These are phyloP conservation scores for Inonotus hispidus DNA, from an alignment of 1,284 basidiomycete species.

Conservation along the genomic window DNA sequence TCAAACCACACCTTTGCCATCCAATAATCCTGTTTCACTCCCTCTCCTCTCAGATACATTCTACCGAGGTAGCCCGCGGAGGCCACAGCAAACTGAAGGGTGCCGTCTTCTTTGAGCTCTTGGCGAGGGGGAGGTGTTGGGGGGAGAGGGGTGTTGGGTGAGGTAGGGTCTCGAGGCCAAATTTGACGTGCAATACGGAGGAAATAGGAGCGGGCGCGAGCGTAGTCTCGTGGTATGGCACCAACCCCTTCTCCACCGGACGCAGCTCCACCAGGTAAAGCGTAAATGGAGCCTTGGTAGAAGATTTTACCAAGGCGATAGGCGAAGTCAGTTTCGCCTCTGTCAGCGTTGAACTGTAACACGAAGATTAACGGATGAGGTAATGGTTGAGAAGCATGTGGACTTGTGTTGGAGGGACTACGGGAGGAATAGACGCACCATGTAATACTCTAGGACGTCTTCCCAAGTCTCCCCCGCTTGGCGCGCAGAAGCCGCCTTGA, in stretches of 20 bases:
- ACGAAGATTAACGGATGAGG: neutral
- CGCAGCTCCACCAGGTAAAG: slow-evolving; percentile 63
- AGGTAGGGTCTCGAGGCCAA: slow-evolving; percentile 73
- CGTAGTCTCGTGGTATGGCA: slow-evolving; percentile 69
- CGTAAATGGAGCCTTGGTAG: slow-evolving; percentile 88
- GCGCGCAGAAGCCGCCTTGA: slow-evolving; percentile 77
- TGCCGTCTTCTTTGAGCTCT: slow-evolving; percentile 51
- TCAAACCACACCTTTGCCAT: slow-evolving; percentile 94
- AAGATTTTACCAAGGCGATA: slow-evolving; percentile 89
- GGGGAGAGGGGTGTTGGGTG: slow-evolving; percentile 43
- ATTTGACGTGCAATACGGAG: slow-evolving; percentile 70
- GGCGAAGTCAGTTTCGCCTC: slow-evolving; percentile 80
- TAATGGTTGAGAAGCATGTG: neutral
- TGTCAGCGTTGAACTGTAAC: slow-evolving; percentile 82
- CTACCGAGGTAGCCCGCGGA: slow-evolving; percentile 85
- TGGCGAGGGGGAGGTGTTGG: slow-evolving; percentile 35
- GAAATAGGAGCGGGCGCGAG: slow-evolving; percentile 78
- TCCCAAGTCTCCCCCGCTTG: slow-evolving; percentile 88
- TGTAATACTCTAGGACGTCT: slow-evolving; percentile 88
- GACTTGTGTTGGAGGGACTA: too few relatives aligned
- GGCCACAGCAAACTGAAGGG: slow-evolving; percentile 63
- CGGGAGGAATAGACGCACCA: slow-evolving; percentile 40
- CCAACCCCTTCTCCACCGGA: slow-evolving; percentile 89
- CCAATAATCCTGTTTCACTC: slow-evolving; percentile 71
- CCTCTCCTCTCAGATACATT: slow-evolving; percentile 94